Evolutionary conservation across 1,139 yeast species (phyloP).

Genomic region (Suhomyces choctaworum): DNA sequence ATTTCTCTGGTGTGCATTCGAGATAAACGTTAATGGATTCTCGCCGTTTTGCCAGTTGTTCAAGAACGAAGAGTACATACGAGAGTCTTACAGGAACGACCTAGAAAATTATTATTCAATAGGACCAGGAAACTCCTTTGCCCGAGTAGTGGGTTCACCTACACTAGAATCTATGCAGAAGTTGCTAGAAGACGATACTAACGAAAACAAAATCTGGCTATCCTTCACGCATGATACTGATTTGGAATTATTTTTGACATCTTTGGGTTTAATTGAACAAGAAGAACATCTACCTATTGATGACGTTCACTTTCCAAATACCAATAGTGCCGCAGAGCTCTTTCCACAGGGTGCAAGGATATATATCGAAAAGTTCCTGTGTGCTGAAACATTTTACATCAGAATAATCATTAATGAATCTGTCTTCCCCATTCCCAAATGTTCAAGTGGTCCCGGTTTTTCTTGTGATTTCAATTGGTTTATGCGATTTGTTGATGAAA

Average conservation of each 20-base stretch:
- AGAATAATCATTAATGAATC: conserved; percentile 57
- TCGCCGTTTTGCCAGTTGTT: conserved; percentile 52
- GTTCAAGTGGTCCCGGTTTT: conserved; percentile 58
- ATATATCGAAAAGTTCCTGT: conserved; percentile 47
- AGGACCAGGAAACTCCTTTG: conserved; percentile 24
- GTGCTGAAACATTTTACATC: conserved; percentile 42
- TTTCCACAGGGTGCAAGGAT: conserved; percentile 60
- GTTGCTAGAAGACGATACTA: conserved; percentile 27
- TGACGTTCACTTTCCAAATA: conserved; percentile 37
- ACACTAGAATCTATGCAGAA: conserved; percentile 34
- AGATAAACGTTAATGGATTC: conserved; percentile 47
- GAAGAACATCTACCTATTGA: conserved; percentile 30
- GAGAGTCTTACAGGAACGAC: conserved; percentile 45
- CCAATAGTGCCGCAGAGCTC: conserved; percentile 48
- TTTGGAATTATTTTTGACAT: conserved; percentile 48
- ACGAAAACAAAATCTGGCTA: conserved; percentile 39
- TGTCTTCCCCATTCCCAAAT: conserved; percentile 52
- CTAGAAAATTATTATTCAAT: conserved; percentile 36
- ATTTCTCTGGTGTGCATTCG: conserved; percentile 53
- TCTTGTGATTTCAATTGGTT: conserved; percentile 51
- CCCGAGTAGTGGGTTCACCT: conserved; percentile 31
- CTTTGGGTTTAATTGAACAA: conserved; percentile 50
- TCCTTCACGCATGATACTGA: conserved; percentile 65
- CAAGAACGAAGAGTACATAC: conserved; percentile 48
- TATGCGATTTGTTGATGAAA: conserved; percentile 27